phyloP scores from a whole-genome alignment of 305 asterid species.

The Caryopteris hybrid region DNA sequence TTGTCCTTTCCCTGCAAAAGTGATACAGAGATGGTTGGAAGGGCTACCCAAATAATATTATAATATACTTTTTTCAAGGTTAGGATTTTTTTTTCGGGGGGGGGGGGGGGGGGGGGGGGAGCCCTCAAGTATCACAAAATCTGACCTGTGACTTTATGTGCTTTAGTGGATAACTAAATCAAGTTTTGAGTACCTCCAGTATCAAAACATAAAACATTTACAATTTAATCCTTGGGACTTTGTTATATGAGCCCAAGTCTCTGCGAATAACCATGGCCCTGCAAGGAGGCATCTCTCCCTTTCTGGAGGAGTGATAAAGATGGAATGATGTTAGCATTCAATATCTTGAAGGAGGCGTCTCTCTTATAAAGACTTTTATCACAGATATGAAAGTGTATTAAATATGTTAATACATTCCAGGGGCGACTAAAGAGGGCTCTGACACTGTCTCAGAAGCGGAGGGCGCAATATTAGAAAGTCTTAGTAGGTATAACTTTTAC shows the following conservation, averaged over 20 bases:
- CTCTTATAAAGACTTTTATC: background rate
- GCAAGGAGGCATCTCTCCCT: background rate
- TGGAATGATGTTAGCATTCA: background rate
- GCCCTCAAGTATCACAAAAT: background rate
- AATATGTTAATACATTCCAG: conserved; percentile 34
- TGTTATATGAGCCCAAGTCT: background rate
- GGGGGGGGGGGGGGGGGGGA: no score
- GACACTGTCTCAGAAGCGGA: conserved; percentile 71
- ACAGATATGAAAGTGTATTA: background rate
- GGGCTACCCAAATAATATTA: background rate
- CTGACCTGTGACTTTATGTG: background rate
- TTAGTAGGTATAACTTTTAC: conserved; percentile 58
- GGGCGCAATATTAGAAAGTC: conserved; percentile 61
- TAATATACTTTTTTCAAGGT: background rate
- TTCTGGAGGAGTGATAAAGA: background rate
- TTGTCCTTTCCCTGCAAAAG: background rate
- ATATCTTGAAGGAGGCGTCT: background rate
- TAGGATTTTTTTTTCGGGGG: background rate
- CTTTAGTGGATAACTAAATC: background rate
- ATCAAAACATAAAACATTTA: background rate
- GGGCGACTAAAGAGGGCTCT: conserved; percentile 56
- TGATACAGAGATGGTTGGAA: background rate
- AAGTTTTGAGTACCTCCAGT: background rate
- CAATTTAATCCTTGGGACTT: background rate
- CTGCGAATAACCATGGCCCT: background rate